A percentile compares a stretch with the other conserved stretches of the same genome.
These are phyloP conservation scores for Penicillium crustosum DNA, from an alignment of 2,329 filamentous ascomycete species.

Conservation along the genomic window DNA sequence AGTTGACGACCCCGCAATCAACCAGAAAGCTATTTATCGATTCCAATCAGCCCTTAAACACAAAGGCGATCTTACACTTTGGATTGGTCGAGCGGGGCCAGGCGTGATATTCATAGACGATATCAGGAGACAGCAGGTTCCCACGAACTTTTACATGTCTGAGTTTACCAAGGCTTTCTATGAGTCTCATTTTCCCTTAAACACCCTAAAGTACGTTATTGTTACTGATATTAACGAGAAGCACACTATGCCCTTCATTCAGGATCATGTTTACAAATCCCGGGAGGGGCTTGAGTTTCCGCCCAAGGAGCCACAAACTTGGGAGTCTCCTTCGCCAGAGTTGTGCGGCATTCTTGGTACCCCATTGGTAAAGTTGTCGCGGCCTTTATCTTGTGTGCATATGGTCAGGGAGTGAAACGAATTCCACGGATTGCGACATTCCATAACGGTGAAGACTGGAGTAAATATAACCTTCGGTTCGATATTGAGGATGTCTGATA, in stretches of 20 bases:
- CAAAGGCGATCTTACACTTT: neutral
- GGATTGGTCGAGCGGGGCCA: conserved; percentile 3
- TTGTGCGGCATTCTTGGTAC: conserved; percentile 11
- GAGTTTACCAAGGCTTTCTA: conserved; percentile 4
- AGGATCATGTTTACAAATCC: neutral
- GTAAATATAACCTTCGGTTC: neutral
- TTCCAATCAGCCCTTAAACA: neutral
- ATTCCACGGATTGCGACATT: conserved; percentile 8
- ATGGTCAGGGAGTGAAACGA: conserved; percentile 6
- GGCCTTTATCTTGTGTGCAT: conserved; percentile 6
- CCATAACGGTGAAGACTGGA: neutral
- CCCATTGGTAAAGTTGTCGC: conserved; percentile 9
- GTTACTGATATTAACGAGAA: neutral
- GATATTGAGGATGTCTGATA: conserved; percentile 1
- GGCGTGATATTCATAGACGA: conserved; percentile 6
- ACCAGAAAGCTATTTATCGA: neutral
- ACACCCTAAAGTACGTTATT: neutral
- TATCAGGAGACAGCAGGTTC: neutral
- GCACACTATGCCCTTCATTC: neutral
- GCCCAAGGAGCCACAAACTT: neutral
- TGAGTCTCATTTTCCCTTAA: neutral
- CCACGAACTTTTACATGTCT: neutral
- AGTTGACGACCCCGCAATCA: neutral
- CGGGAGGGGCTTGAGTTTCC: neutral
- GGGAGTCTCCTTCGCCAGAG: conserved; percentile 5